Conservation (phyloP, 257 asterid genomes). For the Schizonepeta tenuifolia region DNA sequence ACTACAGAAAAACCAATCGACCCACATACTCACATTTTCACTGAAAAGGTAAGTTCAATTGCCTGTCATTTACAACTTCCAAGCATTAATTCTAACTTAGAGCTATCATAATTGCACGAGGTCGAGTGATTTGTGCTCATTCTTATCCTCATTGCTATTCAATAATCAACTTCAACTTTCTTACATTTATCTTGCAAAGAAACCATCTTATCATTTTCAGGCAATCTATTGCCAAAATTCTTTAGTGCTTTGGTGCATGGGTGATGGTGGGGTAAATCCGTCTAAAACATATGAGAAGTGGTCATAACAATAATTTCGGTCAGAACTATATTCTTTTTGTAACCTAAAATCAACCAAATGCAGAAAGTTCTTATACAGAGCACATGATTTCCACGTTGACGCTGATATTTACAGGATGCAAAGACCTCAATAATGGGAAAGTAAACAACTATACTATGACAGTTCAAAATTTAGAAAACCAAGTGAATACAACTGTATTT, state of each 20-base stretch:
- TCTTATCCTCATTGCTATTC: not conserved
- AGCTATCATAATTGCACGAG: not conserved
- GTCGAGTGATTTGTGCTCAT: not conserved
- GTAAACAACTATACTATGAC: no score
- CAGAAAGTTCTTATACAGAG: no score
- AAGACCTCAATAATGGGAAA: no score
- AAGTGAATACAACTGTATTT: no score
- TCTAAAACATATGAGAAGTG: no score
- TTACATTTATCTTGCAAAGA: not conserved
- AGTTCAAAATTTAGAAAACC: conserved; percentile 1
- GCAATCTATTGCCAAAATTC: not conserved
- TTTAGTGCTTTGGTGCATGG: no score
- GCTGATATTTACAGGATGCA: no score
- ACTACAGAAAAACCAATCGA: conserved; percentile 11
- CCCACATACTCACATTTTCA: not conserved
- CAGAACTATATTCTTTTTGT: no score
- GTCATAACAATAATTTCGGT: no score
- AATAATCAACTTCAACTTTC: not conserved
- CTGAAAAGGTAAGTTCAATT: not conserved
- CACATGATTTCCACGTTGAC: no score
- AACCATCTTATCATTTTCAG: not conserved
- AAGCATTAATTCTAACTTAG: not conserved
- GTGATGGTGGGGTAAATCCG: no score
- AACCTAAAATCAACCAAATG: no score
- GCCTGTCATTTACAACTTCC: conserved; percentile 18